Evolutionary conservation across 495 filamentous ascomycete species (phyloP), one percentile per base, ranked within the genome.

Genomic region (Hypoxylon trugodes): DNA sequence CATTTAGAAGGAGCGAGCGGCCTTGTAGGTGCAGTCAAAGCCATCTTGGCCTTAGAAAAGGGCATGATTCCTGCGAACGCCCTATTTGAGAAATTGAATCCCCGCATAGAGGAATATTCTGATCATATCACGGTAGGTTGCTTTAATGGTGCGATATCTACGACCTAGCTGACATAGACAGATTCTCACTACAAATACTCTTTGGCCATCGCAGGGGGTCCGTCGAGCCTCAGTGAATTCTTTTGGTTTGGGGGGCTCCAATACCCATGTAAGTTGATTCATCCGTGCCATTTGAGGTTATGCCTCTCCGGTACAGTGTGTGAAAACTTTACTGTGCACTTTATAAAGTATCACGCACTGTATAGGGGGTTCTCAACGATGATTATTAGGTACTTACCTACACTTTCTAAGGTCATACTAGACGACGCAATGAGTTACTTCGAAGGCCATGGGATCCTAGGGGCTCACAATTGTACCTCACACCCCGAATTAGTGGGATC

Each of bases 201-300:
- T 49, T 0, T 73, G 64, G 68, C 76, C 77, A 15, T 47, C 4
- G 24, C 38, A 49, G 24, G 69, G 70, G 4, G 50, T 76, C 1
- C 74, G 79, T 0, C 73, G 84, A 16, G 71, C 74, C 2, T 80
- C 76, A 1, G 70, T 87, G 15, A 87, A 84, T 52, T 83, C 75
- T 9, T 87, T 83, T 42, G 86, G 86, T 0, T 85, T 78, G 54
- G 86, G 85, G 1, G 85, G 86, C 2, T 70, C 81, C 10, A 88
- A 88, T 59, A 74, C 76, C 0, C 85, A 89, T 52, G 74, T n/a
- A n/a, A n/a, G n/a, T n/a, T n/a, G n/a, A n/a, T n/a, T n/a, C n/a
- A n/a, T n/a, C n/a, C n/a, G n/a, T n/a, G n/a, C n/a, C n/a, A n/a
- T n/a, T n/a, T n/a, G n/a, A n/a, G n/a, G n/a, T n/a, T n/a, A n/a